Base-by-base conservation (phyloP, 2,329 filamentous ascomycete species). In the Colletotrichum tabaci region DNA sequence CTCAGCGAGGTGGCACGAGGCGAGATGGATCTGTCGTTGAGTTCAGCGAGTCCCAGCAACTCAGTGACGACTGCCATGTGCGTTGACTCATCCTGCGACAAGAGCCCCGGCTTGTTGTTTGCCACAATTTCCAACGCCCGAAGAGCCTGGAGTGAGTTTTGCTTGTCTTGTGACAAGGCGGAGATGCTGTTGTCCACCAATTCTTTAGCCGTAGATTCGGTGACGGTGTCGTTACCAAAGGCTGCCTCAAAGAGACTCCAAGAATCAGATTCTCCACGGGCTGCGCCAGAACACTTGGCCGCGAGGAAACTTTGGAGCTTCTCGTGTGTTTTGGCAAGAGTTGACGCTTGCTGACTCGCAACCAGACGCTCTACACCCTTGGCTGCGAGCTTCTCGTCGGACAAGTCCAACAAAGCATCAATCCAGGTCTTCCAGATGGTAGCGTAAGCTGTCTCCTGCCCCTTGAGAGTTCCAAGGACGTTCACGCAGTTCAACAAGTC, bases 401-500 rank as follows among this genome's bases (percentile, higher is more conserved):
- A 65, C 21, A 75, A 73, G 5, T 77, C 74, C 26, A 90, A 76
- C 3, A 88, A 78, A 2, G 80, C 79, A 6, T 82, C 77, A 0
- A 86, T 77, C 76, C 88, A 86, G 0, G 79, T 75, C 30, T 78
- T 80, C 87, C 88, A 90, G 1, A 86, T 79, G 1, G 74, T 73
- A 12, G 79, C 77, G 62, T 86, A 87, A 0, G 79, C 76, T 0
- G 76, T 74, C 0, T 78, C 78, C 67, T 79, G 83, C 65, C 76
- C 82, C 49, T 80, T 80, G 18, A 84, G 82, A 40, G 83, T 78
- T 1, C 87, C 86, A 50, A 91, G 83, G 0, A 87, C 80, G 58
- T 91, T 87, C 0, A 97, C 83, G 13, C 91, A 89, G 0, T 91
- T 88, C 9, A 95, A 83, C 0, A 98, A 80, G 61, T 91, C 87